A percentile compares a stretch with the other conserved stretches of the same genome.
Conservation (phyloP, 768 basidiomycete species). For the Termitomyces sp. region DNA sequence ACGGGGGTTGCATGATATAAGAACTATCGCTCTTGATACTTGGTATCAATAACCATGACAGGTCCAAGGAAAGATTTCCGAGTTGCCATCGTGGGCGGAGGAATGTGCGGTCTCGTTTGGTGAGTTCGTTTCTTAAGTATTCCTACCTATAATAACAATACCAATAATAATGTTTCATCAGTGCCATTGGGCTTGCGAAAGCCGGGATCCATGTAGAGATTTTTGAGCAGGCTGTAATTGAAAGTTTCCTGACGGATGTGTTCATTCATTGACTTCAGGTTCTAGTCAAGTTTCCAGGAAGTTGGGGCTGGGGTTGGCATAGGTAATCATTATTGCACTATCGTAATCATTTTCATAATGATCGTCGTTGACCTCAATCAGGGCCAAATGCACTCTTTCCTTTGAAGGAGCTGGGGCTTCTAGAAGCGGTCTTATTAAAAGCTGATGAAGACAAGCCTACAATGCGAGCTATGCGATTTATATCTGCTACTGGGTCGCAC, state of each 20-base stretch:
- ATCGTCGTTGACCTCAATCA: constrained; percentile 15
- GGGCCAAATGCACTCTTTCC: constrained; percentile 52
- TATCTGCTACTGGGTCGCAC: constrained; percentile 42
- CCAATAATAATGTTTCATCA: constrained; percentile 7
- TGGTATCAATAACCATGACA: constrained; percentile 3
- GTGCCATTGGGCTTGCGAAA: constrained; percentile 41
- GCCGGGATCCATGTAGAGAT: constrained; percentile 45
- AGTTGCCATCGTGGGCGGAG: constrained; percentile 56
- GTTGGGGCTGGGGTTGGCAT: constrained; percentile 56
- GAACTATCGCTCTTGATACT: not conserved
- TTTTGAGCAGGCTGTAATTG: constrained; percentile 50
- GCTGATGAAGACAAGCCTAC: constrained; percentile 32
- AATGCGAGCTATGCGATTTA: constrained; percentile 35
- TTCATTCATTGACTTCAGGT: not conserved
- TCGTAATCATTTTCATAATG: not conserved
- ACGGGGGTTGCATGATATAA: not conserved
- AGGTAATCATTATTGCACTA: constrained; percentile 28
- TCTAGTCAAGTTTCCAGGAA: constrained; percentile 46
- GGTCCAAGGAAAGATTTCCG: constrained; percentile 37
- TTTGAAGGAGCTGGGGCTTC: constrained; percentile 41
- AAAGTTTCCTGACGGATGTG: not conserved
- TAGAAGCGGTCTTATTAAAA: constrained; percentile 39
- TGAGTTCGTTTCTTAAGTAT: constrained; percentile 15
- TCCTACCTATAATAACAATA: not conserved
- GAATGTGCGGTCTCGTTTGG: constrained; percentile 52